Base-by-base conservation (phyloP, 1,139 yeast species). In the Candida sp. region DNA sequence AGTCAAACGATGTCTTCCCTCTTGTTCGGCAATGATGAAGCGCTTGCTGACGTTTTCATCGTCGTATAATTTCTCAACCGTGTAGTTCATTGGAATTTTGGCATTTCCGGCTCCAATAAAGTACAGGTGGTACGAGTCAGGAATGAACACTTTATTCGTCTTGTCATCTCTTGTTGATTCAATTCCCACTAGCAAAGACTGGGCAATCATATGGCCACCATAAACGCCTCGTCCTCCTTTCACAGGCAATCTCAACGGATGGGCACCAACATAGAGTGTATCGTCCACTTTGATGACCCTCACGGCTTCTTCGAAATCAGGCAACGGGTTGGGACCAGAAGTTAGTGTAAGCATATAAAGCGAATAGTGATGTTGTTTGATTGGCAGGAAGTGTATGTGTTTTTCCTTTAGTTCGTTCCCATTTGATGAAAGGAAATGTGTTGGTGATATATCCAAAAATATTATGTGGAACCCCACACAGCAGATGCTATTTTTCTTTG, bases 201-300 rank as follows among this genome's bases (percentile, higher is more conserved):
- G 96, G 1, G 91, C 90, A 42, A 88, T 85, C 50, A 86, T 76
- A 39, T 88, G 84, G 3, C 96, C 96, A 1, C 96, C 96, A 69
- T 87, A 89, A 2, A 88, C 84, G 1, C 93, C 94, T 42, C 90
- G 70, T 2, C 90, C 90, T 0, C 83, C 81, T 2, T 72, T 69
- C 7, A 75, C 53, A 1, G 81, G 81, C 8, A 72, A 61, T 42
- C 69, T 54, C 35, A 77, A 63, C 2, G 78, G 76, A 52, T 73
- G 72, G 1, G 68, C 75, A 1, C 81, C 81, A 8, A 57, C 63
- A 59, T 65, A 77, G 25, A 63, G 64, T 32, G 54, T 53, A 2
- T 68, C 73, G 47, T 67, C 70, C 2, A 72, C 53, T 51, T 71
- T 62, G 5, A 59, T 56, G n/a, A 77, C 73, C 12, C 69, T 58